Conservation (phyloP, 1,284 basidiomycete genomes). For the Melampsora larici-populina region DNA sequence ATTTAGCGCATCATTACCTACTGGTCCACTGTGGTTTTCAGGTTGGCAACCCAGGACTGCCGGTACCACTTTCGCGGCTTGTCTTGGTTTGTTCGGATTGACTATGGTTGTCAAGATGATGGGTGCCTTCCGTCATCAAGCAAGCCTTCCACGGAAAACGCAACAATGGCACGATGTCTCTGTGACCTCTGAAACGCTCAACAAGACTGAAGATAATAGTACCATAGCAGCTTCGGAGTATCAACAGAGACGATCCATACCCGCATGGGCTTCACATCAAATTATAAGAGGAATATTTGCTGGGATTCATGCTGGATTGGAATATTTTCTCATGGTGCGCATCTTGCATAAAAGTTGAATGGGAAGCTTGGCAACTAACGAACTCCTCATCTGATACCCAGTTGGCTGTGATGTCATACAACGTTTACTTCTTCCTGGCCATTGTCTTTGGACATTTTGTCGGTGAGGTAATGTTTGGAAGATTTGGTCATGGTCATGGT, state of each 20-base stretch:
- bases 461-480: constrained; percentile 1
- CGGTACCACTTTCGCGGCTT: constrained; percentile 1
- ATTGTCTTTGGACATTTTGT: not conserved
- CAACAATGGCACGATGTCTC: not conserved
- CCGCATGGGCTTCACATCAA: not conserved
- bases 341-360: not conserved
- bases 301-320: not conserved
- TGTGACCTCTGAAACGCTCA: not conserved
- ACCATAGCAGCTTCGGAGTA: not conserved
- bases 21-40: constrained; percentile 3
- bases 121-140: not conserved
- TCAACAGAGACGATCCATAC: not conserved
- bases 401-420: constrained; percentile 21
- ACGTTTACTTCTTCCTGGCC: not conserved
- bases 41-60: not conserved
- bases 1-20: not conserved
- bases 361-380: not conserved
- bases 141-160: not conserved
- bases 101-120: not conserved
- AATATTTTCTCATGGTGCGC: constrained; percentile 8
- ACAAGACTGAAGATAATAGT: not conserved
- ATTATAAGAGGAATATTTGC: not conserved
- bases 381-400: not conserved
- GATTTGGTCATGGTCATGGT: not conserved
- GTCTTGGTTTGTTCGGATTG: not conserved